Base-by-base conservation (phyloP, 1,284 basidiomycete genomes). In the Cutaneotrichosporon spelunceum region DNA sequence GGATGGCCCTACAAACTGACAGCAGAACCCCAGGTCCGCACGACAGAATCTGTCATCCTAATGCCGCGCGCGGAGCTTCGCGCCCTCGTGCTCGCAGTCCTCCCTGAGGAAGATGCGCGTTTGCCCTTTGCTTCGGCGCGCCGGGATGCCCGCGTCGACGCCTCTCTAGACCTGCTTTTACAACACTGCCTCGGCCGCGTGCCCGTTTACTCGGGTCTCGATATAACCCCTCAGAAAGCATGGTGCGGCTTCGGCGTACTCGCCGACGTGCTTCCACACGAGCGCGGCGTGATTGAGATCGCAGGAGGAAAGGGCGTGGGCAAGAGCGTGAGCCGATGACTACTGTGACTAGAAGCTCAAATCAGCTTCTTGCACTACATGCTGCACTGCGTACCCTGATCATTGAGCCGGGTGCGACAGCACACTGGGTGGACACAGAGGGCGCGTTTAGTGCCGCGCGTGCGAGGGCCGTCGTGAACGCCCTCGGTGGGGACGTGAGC, bases 341-440 rank as follows among this genome's bases (percentile, higher is more conserved):
- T 24, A 26, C 13, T 24, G 13, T 26, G 27, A 27, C 48, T 50
- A 19, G 14, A 30, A 21, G 4, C 21, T 53, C 24, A 64, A 24
- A 1, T 6, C 61, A 76, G 78, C 64, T 79, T 1, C 65, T 79
- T 3, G 72, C 74, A 0, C 68, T 78, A 0, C 73, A 78, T 56
- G 68, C 72, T 8, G 68, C 67, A 0, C 63, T 79, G 6, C 65
- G 72, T 1, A 39, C 66, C 2, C 64, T 79, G 1, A 39, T 53
- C 0, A 48, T 47, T 0, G 68, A 77, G 39, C 27, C 59, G 1
- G 47, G 52, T 1, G 69, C 68, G 0, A 66, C 65, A 0, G 76
- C 75, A 21, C 65, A 60, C 27, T 79, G 78, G 78, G 62, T 79
- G 26, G 78, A 79, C 56, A 74, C 75, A 0, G 72, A 77, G 10